A percentile compares a stretch with the other conserved stretches of the same genome.
Conservation (phyloP, 208 protist species). For the Trypanosoma platydactyli region DNA sequence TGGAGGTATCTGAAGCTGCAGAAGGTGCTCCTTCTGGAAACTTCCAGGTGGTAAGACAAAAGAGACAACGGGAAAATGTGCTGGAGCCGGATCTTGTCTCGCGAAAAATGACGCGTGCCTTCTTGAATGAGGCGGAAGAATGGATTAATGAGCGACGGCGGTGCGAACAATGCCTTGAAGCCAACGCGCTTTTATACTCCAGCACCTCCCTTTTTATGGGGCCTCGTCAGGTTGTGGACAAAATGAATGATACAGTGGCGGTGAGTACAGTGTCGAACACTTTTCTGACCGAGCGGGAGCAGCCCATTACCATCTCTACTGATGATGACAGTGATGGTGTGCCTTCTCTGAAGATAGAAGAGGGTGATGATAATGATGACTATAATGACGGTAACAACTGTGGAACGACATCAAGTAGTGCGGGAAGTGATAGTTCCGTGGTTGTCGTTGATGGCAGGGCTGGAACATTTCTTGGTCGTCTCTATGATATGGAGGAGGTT, state of each 20-base stretch:
- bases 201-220: conserved; percentile 86
- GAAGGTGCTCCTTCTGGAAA: background rate
- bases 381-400: conserved; percentile 10
- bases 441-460: conserved; percentile 15
- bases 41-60: background rate
- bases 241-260: background rate
- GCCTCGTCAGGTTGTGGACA: conserved; percentile 38
- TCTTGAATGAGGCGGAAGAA: conserved; percentile 56
- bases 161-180: conserved; percentile 43
- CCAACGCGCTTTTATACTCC: conserved; percentile 58
- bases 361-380: conserved; percentile 12
- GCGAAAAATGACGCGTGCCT: conserved; percentile 34
- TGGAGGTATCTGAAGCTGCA: background rate
- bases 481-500: conserved; percentile 20
- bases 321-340: background rate
- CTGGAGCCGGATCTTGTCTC: conserved; percentile 55
- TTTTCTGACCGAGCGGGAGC: background rate
- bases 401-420: conserved; percentile 3
- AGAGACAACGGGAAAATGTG: conserved; percentile 14
- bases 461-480: conserved; percentile 8
- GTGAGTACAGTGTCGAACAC: background rate
- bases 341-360: conserved; percentile 10
- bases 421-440: conserved; percentile 14
- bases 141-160: conserved; percentile 38
- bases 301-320: background rate